phyloP scores from a whole-genome alignment of 1,284 basidiomycete species.

The Cryptococcus sp. region DNA sequence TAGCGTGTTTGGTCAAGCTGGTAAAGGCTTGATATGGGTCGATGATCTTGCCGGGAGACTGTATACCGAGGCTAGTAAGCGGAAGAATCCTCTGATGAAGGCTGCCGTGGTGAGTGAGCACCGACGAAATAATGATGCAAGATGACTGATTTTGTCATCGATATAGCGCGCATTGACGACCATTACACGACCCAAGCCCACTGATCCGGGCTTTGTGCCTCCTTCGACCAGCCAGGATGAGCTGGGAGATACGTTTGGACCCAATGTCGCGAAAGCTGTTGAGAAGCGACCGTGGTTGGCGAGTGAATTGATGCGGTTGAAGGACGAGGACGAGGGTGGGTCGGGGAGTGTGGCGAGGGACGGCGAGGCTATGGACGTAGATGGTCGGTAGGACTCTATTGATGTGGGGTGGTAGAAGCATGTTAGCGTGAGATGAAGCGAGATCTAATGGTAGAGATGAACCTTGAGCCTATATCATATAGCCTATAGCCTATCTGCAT shows the following conservation, averaged over 20 bases:
- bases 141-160: background rate
- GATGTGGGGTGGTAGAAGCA: too few relatives aligned
- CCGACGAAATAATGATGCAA: too few relatives aligned
- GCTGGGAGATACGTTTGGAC: conserved; percentile 32
- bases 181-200: conserved; percentile 18
- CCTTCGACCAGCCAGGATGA: conserved; percentile 19
- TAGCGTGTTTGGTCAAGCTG: conserved; percentile 59
- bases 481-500: too few relatives aligned
- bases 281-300: conserved; percentile 44
- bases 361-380: conserved; percentile 16
- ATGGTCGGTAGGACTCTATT: too few relatives aligned
- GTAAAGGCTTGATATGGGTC: conserved; percentile 30
- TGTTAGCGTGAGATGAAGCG: too few relatives aligned
- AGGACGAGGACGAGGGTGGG: conserved; percentile 17
- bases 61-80: conserved; percentile 32
- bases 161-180: conserved; percentile 13
- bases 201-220: conserved; percentile 11
- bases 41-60: conserved; percentile 37
- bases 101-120: conserved; percentile 30
- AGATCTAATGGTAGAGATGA: too few relatives aligned
- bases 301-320: conserved; percentile 28
- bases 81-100: conserved; percentile 38
- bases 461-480: too few relatives aligned
- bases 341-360: background rate
- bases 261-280: conserved; percentile 29